Evolutionary conservation across 2,329 filamentous ascomycete species (phyloP).

Genomic region (Fusarium napiforme): DNA sequence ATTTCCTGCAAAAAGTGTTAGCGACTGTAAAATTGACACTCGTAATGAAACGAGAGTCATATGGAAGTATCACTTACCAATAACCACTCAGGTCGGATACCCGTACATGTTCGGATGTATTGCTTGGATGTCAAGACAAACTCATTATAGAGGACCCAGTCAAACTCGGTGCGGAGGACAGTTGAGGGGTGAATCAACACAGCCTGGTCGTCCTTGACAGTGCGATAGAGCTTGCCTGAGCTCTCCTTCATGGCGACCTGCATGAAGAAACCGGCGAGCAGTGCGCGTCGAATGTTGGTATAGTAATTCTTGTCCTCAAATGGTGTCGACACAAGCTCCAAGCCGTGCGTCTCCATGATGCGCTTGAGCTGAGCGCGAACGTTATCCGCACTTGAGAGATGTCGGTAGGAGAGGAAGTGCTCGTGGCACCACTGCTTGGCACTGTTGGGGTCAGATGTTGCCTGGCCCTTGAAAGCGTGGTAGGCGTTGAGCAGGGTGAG

Average conservation of each 20-base stretch:
- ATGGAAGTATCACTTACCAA: conserved; percentile 67
- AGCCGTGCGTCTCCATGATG: conserved; percentile 93
- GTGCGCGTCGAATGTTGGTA: conserved; percentile 91
- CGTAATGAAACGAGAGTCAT: not conserved
- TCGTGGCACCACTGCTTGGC: conserved; percentile 95
- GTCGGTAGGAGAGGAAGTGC: conserved; percentile 90
- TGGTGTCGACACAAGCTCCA: conserved; percentile 87
- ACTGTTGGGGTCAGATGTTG: conserved; percentile 68
- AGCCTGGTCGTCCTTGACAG: conserved; percentile 95
- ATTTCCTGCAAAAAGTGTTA: conserved; percentile 73
- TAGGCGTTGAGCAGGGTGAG: conserved; percentile 97
- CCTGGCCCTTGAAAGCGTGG: conserved; percentile 90
- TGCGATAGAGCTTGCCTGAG: conserved; percentile 89
- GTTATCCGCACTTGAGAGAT: conserved; percentile 91
- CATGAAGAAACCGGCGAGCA: conserved; percentile 99
- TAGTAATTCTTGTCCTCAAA: conserved; percentile 99
- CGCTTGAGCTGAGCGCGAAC: conserved; percentile 91
- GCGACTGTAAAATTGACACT: not conserved
- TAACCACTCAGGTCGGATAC: conserved; percentile 93
- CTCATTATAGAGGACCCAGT: conserved; percentile 99
- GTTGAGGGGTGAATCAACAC: conserved; percentile 95
- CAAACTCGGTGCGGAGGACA: conserved; percentile 85
- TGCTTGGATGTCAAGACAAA: conserved; percentile 98
- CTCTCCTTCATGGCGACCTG: conserved; percentile 95
- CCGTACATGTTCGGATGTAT: conserved; percentile 94